phyloP scores from a whole-genome alignment of 108 stramenopile genomes.

The Skeletonema menzelii region DNA sequence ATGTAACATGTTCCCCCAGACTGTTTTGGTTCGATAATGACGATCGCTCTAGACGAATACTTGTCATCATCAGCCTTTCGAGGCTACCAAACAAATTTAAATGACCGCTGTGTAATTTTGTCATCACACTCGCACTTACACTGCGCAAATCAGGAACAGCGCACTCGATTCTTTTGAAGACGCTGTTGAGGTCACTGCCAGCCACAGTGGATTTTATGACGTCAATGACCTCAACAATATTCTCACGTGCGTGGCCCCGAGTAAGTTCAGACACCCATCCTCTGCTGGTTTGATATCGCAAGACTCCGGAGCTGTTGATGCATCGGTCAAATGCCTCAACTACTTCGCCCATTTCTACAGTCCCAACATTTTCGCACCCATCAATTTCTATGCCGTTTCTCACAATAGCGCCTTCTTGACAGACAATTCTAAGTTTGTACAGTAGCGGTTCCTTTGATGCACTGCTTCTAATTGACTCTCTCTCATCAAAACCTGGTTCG shows the following conservation, averaged over 20 bases:
- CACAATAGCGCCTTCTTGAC: constrained; percentile 89
- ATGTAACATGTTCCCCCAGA: constrained; percentile 49
- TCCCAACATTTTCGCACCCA: constrained; percentile 81
- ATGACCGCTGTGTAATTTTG: constrained; percentile 65
- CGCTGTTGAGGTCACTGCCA: background rate
- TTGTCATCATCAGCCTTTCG: constrained; percentile 53
- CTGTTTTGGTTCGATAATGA: constrained; percentile 38
- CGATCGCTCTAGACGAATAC: constrained; percentile 47
- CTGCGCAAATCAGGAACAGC: constrained; percentile 70
- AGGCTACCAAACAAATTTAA: constrained; percentile 61
- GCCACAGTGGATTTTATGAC: constrained; percentile 30
- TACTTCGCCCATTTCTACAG: constrained; percentile 87
- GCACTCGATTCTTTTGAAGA: constrained; percentile 60
- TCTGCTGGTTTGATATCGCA: constrained; percentile 81
- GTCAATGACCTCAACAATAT: constrained; percentile 89
- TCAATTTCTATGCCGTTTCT: constrained; percentile 93
- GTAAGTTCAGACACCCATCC: constrained; percentile 95
- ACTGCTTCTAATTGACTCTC: constrained; percentile 43
- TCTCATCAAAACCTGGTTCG: constrained; percentile 56
- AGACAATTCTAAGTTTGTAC: constrained; percentile 84
- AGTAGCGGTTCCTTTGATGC: constrained; percentile 28
- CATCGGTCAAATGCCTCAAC: constrained; percentile 82
- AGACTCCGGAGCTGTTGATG: constrained; percentile 87
- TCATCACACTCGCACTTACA: constrained; percentile 66
- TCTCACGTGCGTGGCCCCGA: constrained; percentile 89